Conservation (phyloP, 2,329 filamentous ascomycete species). For the Calonectria honghensis region DNA sequence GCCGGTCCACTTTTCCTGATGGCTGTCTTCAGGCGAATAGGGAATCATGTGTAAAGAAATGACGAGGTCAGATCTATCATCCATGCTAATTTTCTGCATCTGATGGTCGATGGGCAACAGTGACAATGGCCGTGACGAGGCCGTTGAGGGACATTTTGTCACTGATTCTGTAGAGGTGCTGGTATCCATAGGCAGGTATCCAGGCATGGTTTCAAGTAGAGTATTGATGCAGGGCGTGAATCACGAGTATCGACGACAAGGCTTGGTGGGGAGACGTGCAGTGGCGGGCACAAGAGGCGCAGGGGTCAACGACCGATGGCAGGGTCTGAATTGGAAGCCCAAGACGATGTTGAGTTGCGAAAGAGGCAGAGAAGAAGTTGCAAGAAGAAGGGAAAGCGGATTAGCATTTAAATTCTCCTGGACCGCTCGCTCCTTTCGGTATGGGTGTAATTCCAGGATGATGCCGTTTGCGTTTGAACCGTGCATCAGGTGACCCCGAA, state of each 20-base stretch:
- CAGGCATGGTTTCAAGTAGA: background rate
- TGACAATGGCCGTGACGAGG: background rate
- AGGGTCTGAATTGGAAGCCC: background rate
- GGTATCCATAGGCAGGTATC: background rate
- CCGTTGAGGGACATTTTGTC: background rate
- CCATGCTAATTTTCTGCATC: background rate
- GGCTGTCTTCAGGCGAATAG: background rate
- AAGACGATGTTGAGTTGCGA: too few species aligned
- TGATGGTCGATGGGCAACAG: background rate
- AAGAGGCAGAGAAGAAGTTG: too few species aligned
- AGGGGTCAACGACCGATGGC: background rate
- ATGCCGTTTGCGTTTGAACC: slow-evolving; percentile 5
- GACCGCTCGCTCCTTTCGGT: background rate
- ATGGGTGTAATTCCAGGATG: background rate
- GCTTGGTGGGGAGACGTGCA: background rate
- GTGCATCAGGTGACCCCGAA: background rate
- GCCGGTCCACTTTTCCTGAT: background rate
- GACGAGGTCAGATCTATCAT: background rate
- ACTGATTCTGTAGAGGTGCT: background rate
- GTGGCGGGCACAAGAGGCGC: background rate
- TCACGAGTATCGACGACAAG: background rate
- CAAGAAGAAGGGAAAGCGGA: background rate
- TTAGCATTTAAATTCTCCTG: background rate
- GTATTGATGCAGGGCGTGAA: background rate
- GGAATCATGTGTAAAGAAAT: background rate